These are phyloP conservation scores for Rhizopogon vinicolor DNA, from an alignment of 768 basidiomycete species.

Conservation along the genomic window DNA sequence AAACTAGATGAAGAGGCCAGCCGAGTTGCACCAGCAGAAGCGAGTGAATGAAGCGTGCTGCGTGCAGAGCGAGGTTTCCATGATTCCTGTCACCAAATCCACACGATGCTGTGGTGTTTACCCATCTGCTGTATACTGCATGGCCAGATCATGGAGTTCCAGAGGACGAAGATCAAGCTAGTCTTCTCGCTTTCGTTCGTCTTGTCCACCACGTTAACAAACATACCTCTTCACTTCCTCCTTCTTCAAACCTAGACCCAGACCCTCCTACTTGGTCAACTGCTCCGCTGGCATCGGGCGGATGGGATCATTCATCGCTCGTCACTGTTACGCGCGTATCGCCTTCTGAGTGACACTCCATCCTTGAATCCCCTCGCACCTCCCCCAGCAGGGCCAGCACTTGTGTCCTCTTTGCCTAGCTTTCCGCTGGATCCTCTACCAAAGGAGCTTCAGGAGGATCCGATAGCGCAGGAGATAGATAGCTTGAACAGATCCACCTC, in stretches of 20 bases:
- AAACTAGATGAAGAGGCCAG: too few species aligned
- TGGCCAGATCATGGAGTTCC: conserved; percentile 92
- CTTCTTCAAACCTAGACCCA: conserved; percentile 31
- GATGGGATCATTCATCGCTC: conserved; percentile 82
- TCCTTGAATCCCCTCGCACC: conserved; percentile 21
- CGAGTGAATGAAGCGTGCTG: conserved; percentile 54
- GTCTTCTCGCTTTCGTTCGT: conserved; percentile 54
- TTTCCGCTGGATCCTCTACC: conserved; percentile 61
- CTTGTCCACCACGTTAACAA: conserved; percentile 65
- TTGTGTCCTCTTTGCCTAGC: conserved; percentile 27
- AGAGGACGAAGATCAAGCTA: conserved; percentile 48
- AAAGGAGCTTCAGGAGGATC: conserved; percentile 43
- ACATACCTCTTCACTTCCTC: conserved; percentile 27
- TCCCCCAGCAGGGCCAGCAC: conserved; percentile 22
- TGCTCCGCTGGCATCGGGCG: conserved; percentile 89
- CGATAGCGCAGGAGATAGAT: conserved; percentile 70
- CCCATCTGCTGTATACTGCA: conserved; percentile 66
- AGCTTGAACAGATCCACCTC: conserved; percentile 62
- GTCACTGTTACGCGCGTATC: conserved; percentile 66
- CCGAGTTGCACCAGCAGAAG: conserved; percentile 6
- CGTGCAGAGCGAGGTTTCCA: conserved; percentile 54
- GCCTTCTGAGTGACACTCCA: conserved; percentile 34
- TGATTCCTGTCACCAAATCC: conserved; percentile 33
- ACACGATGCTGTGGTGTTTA: conserved; percentile 46
- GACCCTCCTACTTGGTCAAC: conserved; percentile 75